Base-by-base conservation (phyloP, 306 rosid species). In the Pueraria montana region DNA sequence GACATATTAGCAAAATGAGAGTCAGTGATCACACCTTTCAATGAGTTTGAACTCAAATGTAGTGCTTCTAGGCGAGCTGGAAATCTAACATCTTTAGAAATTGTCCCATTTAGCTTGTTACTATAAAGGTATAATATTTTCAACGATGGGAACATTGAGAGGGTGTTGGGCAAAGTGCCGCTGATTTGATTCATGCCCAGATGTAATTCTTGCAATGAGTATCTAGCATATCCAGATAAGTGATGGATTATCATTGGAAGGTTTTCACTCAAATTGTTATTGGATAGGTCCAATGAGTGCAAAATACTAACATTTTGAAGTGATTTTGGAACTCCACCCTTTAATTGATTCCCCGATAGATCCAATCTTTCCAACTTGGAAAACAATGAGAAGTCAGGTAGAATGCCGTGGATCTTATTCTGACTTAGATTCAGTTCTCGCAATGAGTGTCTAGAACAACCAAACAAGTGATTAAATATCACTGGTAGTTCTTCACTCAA, bases 21-120 rank as follows among this genome's bases (percentile, higher is more conserved):
- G 27, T 82, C 70, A 9, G 27, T 64, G 18, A 82, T 2, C n/a
- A 50, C 61, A 24, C 81, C 85, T 65, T 74, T 6, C 12, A 82
- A 64, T 8, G 50, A 42, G 69, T 82, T 82, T 27, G 76, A 65
- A 53, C 0, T 0, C 42, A 82, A 3, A 6, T 0, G 0, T 13
- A 82, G 8, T 6, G 0, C 0, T 9, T 16, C 36, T 0, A 82
- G n/a, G n/a, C n/a, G 21, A 0, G 70, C 3, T n/a, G 81, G 70
- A 11, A 74, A 75, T 74, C 8, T 13, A 24, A 6, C 0, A 18
- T 53, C 48, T 50, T 38, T 1, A 38, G 20, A 4, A 1, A 74
- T 24, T 1, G 6, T 38, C 49, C 76, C 76, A 36, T 64, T 74
- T 18, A 82, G 27, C 9, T 8, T 12, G 5, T 87, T 83, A 0